Evolutionary conservation across 2,329 filamentous ascomycete species (phyloP).

Genomic region (Epichloe elymi): DNA sequence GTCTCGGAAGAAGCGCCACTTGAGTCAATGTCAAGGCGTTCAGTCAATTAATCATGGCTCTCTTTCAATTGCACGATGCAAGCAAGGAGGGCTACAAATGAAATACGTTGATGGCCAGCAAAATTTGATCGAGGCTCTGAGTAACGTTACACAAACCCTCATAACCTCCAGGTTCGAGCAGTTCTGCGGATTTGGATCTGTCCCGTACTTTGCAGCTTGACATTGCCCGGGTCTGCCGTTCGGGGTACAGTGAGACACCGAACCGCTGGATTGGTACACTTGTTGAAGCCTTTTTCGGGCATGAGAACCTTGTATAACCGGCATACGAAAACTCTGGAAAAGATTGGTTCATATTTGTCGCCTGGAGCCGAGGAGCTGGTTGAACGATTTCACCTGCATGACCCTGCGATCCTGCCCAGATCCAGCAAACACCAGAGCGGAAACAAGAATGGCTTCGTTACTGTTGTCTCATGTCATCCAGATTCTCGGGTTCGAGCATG

Average conservation of each 20-base stretch:
- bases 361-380: not conserved
- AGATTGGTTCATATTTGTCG: not conserved
- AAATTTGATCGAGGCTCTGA: not conserved
- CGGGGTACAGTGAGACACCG: constrained; percentile 3
- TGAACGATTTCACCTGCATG: not conserved
- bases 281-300: constrained; percentile 1
- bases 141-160: constrained; percentile 2
- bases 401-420: not conserved
- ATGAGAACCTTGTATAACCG: constrained; percentile 2
- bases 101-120: not conserved
- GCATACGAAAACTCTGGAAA: not conserved
- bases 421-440: not conserved
- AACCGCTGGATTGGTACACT: constrained; percentile 2
- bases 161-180: not conserved
- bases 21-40: not conserved
- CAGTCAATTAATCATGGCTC: not conserved
- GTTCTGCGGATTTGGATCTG: not conserved
- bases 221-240: not conserved
- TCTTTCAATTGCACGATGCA: not conserved
- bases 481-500: constrained; percentile 1
- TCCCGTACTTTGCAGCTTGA: not conserved
- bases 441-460: not conserved
- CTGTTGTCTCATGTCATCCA: constrained; percentile 5
- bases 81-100: not conserved
- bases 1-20: constrained; percentile 1